Base-by-base conservation (phyloP, 1,139 yeast genomes). In the Yamadazyma atmosphaerica region DNA sequence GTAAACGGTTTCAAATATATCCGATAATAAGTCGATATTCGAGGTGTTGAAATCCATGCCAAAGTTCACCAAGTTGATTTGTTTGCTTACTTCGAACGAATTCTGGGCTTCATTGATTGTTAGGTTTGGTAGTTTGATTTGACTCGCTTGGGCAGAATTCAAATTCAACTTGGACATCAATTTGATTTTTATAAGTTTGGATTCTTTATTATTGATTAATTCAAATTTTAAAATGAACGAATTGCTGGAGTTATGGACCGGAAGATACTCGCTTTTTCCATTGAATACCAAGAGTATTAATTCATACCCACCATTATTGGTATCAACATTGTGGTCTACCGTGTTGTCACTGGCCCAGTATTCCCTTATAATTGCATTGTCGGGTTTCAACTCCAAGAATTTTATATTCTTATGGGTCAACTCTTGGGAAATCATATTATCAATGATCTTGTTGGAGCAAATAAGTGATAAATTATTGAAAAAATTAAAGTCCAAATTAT, bases 401-500 rank as follows among this genome's bases (percentile, higher is more conserved):
- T 57, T 56, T 37, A 78, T 66, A 1, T 66, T 63, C 43, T 68
- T 64, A 12, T 50, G 51, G 24, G 68, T 69, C 43, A 84, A 65
- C 42, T 85, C 88, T 47, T 79, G 83, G 13, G 79, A 66, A 5
- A 84, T 70, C 68, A 83, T 70, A 46, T 83, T 84, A 43, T 81
- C 78, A 37, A 83, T 72, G 37, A 84, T 74, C 61, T 72, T 74
- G 40, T 81, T 80, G 2, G 84, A 72, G 22, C 85, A 74, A 10
- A 71, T 53, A 25, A 70, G 72, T 11, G 83, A 71, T 32, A 83
- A 58, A 2, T 65, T 59, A 37, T 68, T 61, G 41, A 83, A 74
- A 44, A 74, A 77, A 15, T 48, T 36, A 25, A 49, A 49, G 16
- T 42, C 40, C n/a, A 44, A 27, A 34, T 65, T 65, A 51, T 79